Conservation (phyloP, 2,329 filamentous ascomycete genomes). For the Ascochyta rabiei region DNA sequence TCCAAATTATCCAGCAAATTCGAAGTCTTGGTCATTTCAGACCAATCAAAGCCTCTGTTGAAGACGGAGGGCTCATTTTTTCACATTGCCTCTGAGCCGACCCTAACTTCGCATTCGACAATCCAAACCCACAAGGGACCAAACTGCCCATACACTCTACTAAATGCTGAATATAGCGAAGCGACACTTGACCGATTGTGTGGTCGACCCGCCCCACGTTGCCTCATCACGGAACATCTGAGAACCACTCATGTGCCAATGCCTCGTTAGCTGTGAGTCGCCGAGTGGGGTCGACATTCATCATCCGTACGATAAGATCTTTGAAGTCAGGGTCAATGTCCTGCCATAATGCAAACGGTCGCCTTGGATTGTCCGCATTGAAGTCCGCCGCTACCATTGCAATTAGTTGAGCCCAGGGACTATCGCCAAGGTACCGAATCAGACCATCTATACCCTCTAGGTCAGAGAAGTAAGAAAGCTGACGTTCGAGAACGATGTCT, state of each 20-base stretch:
- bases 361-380: constrained; percentile 49
- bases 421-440: constrained; percentile 47
- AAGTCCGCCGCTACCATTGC: constrained; percentile 48
- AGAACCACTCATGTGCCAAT: constrained; percentile 24
- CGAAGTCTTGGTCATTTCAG: too few relatives aligned
- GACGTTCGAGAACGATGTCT: constrained; percentile 50
- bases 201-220: background rate
- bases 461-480: constrained; percentile 58
- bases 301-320: constrained; percentile 23
- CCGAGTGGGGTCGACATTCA: constrained; percentile 18
- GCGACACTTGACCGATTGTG: background rate
- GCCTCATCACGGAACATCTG: constrained; percentile 9
- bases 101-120: too few relatives aligned
- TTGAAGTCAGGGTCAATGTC: constrained; percentile 19
- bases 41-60: too few relatives aligned
- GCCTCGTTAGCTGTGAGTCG: constrained; percentile 24
- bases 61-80: too few relatives aligned
- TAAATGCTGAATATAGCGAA: too few relatives aligned
- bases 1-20: too few relatives aligned
- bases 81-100: too few relatives aligned
- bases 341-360: constrained; percentile 39
- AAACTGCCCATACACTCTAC: too few relatives aligned
- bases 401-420: constrained; percentile 47
- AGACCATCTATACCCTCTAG: constrained; percentile 50
- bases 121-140: too few relatives aligned